Evolutionary conservation across 2,329 filamentous ascomycete genomes (phyloP), one percentile per base, ranked within the genome.

Genomic region (Epichloe hybrida): DNA sequence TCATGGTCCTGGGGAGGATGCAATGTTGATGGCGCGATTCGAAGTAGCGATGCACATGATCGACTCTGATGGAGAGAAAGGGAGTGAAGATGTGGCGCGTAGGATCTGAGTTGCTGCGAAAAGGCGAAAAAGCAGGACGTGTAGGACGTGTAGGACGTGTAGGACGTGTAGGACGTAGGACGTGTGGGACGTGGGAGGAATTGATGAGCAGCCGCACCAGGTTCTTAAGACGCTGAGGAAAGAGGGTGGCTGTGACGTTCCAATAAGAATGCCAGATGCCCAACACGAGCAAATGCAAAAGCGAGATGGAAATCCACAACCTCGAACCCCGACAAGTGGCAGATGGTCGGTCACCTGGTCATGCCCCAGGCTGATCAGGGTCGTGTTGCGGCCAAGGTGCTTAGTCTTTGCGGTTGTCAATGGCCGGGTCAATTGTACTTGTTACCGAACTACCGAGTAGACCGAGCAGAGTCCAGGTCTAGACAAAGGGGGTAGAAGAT

Each of bases 1-100:
- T 71, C 65, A 48, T 66, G 65, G 52, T 62, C 67, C 51, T 62
- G 57, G 63, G 64, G 50, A 64, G 61, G 44, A 64, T 56, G 53
- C 48, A 58, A 60, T 51, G 58, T 39, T 63, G 59, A 51, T 59
- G 61, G 49, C 42, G 12, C 51, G 54, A 49, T 37, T 51, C 17
- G 52, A 35, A 43, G 39, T 49, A 42, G 41, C 20, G 52, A 53
- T 56, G 54, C 47, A 38, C 55, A 57, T 57, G 51, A 50, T 54
- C 42, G 48, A 31, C 11, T 50, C 46, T 27, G 46, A 50, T 23
- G 48, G 13, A 21, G 13, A 21, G 37, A 38, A 5, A 23, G 17
- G 20, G 38, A 51, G 17, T 20, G 12, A 5, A 23, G 21, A 11
- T 27, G 23, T 27, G 23, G 23, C 23, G 13, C 39, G 9, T 15